Evolutionary conservation across 768 basidiomycete genomes (phyloP).

Genomic region (Aureoboletus auriporus): DNA sequence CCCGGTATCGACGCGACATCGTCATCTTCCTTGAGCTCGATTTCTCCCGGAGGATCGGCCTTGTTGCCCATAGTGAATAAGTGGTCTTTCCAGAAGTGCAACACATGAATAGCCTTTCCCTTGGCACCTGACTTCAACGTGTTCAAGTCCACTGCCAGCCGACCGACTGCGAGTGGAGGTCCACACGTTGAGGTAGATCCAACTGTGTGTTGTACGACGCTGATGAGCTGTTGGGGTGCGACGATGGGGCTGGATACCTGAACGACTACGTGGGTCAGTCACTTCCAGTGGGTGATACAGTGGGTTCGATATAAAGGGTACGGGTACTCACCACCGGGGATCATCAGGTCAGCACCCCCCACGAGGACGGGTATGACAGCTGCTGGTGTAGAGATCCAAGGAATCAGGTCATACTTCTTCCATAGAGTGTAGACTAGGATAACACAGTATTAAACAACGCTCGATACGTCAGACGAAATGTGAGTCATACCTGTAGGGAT

Average conservation of each 20-base stretch:
- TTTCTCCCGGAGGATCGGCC: slow-evolving; percentile 47
- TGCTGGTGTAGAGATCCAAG: slow-evolving; percentile 65
- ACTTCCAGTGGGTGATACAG: too few species aligned
- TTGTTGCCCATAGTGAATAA: slow-evolving; percentile 74
- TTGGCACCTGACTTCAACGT: slow-evolving; percentile 50
- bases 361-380: slow-evolving; percentile 67
- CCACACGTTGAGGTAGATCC: slow-evolving; percentile 26
- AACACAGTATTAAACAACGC: neutral
- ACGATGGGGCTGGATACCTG: slow-evolving; percentile 42
- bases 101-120: slow-evolving; percentile 72
- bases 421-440: slow-evolving; percentile 68
- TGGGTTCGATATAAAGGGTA: too few species aligned
- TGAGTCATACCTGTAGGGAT: slow-evolving; percentile 58
- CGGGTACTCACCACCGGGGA: slow-evolving; percentile 65
- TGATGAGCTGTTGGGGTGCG: slow-evolving; percentile 51
- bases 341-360: slow-evolving; percentile 86
- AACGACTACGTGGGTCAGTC: slow-evolving; percentile 42
- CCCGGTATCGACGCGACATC: slow-evolving; percentile 11
- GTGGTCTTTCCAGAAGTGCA: slow-evolving; percentile 76
- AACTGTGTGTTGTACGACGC: slow-evolving; percentile 49
- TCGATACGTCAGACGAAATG: neutral
- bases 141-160: slow-evolving; percentile 55
- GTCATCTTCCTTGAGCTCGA: slow-evolving; percentile 22
- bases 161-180: slow-evolving; percentile 71
- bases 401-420: slow-evolving; percentile 67